Conservation (phyloP, 306 rosid genomes). For the Adenanthera pavonina region DNA sequence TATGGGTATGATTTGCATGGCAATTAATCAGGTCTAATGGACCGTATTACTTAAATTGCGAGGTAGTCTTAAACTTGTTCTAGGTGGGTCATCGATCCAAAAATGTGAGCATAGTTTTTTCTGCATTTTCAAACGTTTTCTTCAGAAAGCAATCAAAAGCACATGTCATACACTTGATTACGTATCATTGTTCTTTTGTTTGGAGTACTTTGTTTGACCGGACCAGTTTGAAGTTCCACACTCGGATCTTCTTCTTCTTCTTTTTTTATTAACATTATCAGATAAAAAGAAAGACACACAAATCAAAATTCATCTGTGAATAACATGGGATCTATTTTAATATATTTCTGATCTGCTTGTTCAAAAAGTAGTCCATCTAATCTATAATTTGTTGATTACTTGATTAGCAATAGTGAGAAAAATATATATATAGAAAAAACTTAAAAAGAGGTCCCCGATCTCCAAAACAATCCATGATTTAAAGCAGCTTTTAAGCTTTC, state of each 20-base stretch:
- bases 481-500: constrained; percentile 34
- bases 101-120: constrained; percentile 41
- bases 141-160: constrained; percentile 45
- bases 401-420: too few relatives aligned
- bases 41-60: background rate
- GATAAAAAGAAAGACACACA: background rate
- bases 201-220: constrained; percentile 50
- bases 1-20: background rate
- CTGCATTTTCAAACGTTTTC: constrained; percentile 35
- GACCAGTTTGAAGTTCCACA: constrained; percentile 5
- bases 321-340: constrained; percentile 16
- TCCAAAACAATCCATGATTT: constrained; percentile 33
- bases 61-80: constrained; percentile 10
- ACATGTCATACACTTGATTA: constrained; percentile 50
- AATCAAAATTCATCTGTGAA: background rate
- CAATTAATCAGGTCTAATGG: background rate
- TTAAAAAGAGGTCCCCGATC: background rate
- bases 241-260: background rate
- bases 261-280: background rate
- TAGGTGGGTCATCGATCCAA: constrained; percentile 43
- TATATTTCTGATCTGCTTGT: constrained; percentile 31
- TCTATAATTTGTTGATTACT: background rate
- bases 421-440: too few relatives aligned
- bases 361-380: constrained; percentile 22
- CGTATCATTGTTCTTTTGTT: constrained; percentile 46